phyloP scores from a whole-genome alignment of 1,139 yeast species.

The Candida mesenterica region DNA sequence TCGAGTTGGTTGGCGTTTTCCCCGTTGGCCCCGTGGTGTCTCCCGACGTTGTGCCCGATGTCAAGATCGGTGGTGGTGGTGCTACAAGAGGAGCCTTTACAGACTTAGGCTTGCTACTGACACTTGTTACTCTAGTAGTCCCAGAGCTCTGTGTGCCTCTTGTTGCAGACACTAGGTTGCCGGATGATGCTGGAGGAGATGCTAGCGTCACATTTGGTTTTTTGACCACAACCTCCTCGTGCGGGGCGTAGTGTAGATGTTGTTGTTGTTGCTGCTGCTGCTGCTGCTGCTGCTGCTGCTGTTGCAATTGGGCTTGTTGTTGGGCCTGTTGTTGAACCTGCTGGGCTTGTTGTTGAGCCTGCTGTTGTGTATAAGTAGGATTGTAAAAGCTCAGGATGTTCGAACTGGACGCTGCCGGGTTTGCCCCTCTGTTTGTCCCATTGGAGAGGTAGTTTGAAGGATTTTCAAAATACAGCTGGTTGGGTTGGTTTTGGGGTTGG shows the following conservation, averaged over 20 bases:
- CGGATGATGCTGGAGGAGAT: not conserved
- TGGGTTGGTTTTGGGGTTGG: not conserved
- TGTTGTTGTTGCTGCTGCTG: constrained; percentile 2
- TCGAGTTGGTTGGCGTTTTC: constrained; percentile 6
- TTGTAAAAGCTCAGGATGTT: constrained; percentile 7
- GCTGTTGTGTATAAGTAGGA: constrained; percentile 6
- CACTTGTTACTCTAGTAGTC: constrained; percentile 3
- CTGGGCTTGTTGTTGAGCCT: constrained; percentile 8
- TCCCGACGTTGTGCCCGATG: constrained; percentile 5
- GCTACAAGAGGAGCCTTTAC: constrained; percentile 2
- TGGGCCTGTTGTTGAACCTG: not conserved
- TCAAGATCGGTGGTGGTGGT: constrained; percentile 6
- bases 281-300: constrained; percentile 1
- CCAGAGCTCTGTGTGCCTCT: constrained; percentile 4
- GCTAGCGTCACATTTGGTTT: not conserved
- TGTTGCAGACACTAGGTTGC: constrained; percentile 3
- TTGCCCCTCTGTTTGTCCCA: not conserved
- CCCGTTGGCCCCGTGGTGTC: constrained; percentile 6
- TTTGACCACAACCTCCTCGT: not conserved
- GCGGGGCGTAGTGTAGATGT: constrained; percentile 1
- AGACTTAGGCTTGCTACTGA: constrained; percentile 1
- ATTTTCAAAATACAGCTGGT: not conserved
- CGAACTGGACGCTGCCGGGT: not conserved
- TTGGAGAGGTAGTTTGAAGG: not conserved
- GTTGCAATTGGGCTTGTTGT: constrained; percentile 3